Evolutionary conservation across 1,284 basidiomycete species (phyloP).

Genomic region (Pseudozyma thailandica): DNA sequence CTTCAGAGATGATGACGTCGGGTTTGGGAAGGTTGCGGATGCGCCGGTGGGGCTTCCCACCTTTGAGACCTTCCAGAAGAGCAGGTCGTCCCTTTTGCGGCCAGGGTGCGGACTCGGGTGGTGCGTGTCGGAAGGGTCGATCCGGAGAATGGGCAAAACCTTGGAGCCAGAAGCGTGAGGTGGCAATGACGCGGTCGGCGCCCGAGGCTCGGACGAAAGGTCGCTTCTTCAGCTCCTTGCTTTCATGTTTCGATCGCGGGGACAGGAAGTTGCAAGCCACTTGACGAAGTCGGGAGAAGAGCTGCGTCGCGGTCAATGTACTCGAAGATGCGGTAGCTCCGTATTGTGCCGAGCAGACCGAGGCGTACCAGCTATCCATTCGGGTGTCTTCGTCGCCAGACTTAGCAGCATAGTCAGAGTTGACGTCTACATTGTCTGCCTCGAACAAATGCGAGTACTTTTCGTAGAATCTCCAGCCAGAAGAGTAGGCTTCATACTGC

Average conservation of each 20-base stretch:
- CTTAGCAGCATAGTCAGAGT: constrained; percentile 17
- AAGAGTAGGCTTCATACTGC: constrained; percentile 43
- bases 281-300: constrained; percentile 7
- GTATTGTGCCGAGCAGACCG: constrained; percentile 1
- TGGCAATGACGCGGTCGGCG: constrained; percentile 36
- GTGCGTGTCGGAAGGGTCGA: constrained; percentile 29
- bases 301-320: not conserved
- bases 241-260: not conserved
- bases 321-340: not conserved
- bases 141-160: constrained; percentile 30
- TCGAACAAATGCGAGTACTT: constrained; percentile 36
- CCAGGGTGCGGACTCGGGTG: constrained; percentile 44
- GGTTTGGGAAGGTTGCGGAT: constrained; percentile 31
- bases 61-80: constrained; percentile 19
- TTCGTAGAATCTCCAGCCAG: constrained; percentile 39
- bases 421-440: constrained; percentile 19
- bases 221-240: not conserved
- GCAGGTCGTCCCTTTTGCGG: constrained; percentile 34
- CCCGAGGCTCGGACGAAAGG: constrained; percentile 44
- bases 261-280: constrained; percentile 6
- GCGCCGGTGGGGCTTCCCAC: constrained; percentile 26
- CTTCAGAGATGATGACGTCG: constrained; percentile 48
- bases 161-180: constrained; percentile 46
- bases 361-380: not conserved
- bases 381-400: not conserved